Evolutionary conservation across 768 basidiomycete species (phyloP), one percentile per base, ranked within the genome.

Genomic region (Piloderma croceum): DNA sequence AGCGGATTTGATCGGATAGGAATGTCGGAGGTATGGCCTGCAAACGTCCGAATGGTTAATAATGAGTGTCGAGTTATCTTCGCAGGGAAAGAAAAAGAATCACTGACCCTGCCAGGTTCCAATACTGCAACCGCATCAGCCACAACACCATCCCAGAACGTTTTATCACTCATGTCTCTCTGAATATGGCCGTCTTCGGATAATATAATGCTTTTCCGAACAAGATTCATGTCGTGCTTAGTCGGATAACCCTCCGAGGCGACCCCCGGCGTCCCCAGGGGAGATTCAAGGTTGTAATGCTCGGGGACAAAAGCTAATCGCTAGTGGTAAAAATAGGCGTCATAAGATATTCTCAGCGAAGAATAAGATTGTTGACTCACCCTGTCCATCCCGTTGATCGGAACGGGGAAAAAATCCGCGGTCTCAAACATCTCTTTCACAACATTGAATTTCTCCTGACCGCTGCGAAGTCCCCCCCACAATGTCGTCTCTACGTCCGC

Each of bases 131-230:
- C 39, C 9, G 31, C 31, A 19, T 27, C 31, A 9, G 18, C 18
- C 12, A 40, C 39, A 12, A 31, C 17, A 7, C 18, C 24, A 32
- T 40, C 27, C 39, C 39, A 40, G 39, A 40, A 40, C n/a, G 31
- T 9, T 9, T 29, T 15, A 15, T 29, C 15, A 15, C 15, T 15
- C 10, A 29, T 29, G 10, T 29, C 27, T n/a, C n/a, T n/a, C n/a
- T n/a, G 15, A 29, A 15, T 9, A 29, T 20, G 4, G 31, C 39
- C 31, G 39, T 36, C 3, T 19, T 29, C 39, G 31, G 27, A 23
- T 7, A 40, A 17, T 18, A 15, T 40, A 12, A 40, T n/a, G 7
- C 27, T 9, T 29, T 40, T 40, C 11, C 27, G 23, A 29, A 40
- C 19, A 10, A 29, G 18, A 29, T 40, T 29, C 24, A 40, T 40